Percentiles rank a stretch among this genome's conserved stretches.
Evolutionary conservation across 805 yeast species (phyloP).

Genomic region (Isabelozyma heimii): DNA sequence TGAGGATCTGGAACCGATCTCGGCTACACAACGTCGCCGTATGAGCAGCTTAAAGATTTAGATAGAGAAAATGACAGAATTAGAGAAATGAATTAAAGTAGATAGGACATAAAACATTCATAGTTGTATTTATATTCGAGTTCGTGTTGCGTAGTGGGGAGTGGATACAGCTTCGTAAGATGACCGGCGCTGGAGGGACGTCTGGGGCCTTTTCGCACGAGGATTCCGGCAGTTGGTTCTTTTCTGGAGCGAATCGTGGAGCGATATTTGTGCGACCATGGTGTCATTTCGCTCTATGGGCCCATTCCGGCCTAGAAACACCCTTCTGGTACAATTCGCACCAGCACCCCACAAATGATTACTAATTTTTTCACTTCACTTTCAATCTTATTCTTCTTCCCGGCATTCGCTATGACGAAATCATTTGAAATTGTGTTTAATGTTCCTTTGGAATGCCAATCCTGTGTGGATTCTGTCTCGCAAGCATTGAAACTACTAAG

Average conservation of each 20-base stretch:
- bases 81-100: neutral
- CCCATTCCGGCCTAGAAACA: no score
- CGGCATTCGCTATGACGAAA: constrained; percentile 37
- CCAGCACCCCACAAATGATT: neutral
- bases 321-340: no score
- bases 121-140: no score
- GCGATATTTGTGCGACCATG: no score
- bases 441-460: constrained; percentile 77
- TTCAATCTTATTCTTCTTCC: neutral
- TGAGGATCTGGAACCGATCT: constrained; percentile 3
- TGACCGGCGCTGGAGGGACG: no score
- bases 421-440: constrained; percentile 70
- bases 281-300: no score
- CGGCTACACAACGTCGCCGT: constrained; percentile 29
- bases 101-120: neutral
- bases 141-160: no score
- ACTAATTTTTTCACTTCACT: neutral
- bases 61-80: neutral
- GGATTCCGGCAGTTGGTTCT: no score
- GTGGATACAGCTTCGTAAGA: no score
- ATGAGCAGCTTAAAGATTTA: constrained; percentile 47
- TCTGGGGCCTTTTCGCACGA: no score
- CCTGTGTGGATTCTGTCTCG: constrained; percentile 63
- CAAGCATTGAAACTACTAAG: constrained; percentile 49
- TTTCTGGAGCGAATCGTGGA: no score